Conservation (phyloP, 148 eudicot genomes). For the Fagopyrum esculentum region DNA sequence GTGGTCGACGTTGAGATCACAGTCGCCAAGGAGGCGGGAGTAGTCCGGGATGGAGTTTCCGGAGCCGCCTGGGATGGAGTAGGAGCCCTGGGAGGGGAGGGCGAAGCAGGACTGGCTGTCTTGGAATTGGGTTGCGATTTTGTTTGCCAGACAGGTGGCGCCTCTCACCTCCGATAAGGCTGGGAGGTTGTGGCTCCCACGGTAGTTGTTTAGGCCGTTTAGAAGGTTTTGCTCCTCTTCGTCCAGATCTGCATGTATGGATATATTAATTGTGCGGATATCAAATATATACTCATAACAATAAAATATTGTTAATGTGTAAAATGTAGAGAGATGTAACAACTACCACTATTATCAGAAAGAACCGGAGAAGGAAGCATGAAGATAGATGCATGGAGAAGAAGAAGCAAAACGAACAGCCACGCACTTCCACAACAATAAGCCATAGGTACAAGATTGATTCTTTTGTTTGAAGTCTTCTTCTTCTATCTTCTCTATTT, state of each 20-base stretch:
- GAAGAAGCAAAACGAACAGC: background rate
- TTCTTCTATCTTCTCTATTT: background rate
- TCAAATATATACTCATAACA: no score
- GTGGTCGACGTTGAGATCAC: conserved; percentile 39
- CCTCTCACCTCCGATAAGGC: conserved; percentile 40
- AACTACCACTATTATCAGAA: background rate
- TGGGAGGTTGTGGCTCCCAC: conserved; percentile 32
- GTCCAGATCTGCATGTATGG: conserved; percentile 24
- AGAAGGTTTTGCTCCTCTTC: conserved; percentile 52
- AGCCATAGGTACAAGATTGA: background rate
- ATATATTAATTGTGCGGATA: background rate
- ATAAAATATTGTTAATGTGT: no score
- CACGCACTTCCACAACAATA: conserved; percentile 7
- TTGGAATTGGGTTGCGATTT: conserved; percentile 41
- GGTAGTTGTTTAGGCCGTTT: conserved; percentile 69
- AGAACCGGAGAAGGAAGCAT: conserved; percentile 6
- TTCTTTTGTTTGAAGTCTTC: background rate
- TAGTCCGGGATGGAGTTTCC: conserved; percentile 33
- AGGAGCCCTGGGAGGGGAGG: conserved; percentile 15
- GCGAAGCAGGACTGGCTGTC: conserved; percentile 31
- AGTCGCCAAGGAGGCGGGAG: conserved; percentile 43
- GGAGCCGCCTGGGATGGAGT: conserved; percentile 21
- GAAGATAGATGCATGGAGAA: background rate
- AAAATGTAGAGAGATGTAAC: no score
- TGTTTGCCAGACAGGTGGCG: conserved; percentile 62